Conservation (phyloP, 2,329 filamentous ascomycete species). For the Aureobasidium namibiae region DNA sequence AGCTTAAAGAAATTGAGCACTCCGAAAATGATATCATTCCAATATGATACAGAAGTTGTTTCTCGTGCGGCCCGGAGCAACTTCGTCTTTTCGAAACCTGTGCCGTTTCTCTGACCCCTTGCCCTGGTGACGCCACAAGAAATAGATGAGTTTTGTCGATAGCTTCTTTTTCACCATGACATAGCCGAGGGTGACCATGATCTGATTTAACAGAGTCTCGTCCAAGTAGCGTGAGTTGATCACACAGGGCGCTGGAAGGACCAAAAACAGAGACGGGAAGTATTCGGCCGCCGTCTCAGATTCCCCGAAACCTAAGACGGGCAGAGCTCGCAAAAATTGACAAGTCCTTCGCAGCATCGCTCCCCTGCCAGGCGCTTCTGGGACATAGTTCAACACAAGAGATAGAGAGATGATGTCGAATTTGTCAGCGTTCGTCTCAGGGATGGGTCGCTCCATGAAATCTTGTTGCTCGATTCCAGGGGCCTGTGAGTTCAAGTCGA, state of each 20-base stretch:
- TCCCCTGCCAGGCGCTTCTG: slow-evolving; percentile 64
- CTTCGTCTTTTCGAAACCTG: slow-evolving; percentile 62
- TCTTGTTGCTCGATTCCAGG: slow-evolving; percentile 78
- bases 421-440: slow-evolving; percentile 48
- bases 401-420: slow-evolving; percentile 92
- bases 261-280: slow-evolving; percentile 74
- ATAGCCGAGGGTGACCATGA: slow-evolving; percentile 76
- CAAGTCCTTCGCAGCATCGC: slow-evolving; percentile 76
- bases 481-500: slow-evolving; percentile 84
- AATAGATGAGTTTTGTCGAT: slow-evolving; percentile 79
- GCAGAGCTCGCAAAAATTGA: slow-evolving; percentile 51
- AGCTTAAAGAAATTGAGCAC: background rate
- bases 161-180: slow-evolving; percentile 56
- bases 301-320: slow-evolving; percentile 12
- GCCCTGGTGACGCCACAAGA: slow-evolving; percentile 60
- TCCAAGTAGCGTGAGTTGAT: slow-evolving; percentile 86
- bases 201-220: slow-evolving; percentile 55
- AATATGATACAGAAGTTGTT: slow-evolving; percentile 90
- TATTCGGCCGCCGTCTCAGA: slow-evolving; percentile 22
- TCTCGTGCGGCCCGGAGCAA: slow-evolving; percentile 64
- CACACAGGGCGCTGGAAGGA: slow-evolving; percentile 80
- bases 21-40: too few species aligned
- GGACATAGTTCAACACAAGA: slow-evolving; percentile 89
- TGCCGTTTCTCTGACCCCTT: slow-evolving; percentile 19
- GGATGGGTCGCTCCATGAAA: slow-evolving; percentile 82